Percentiles rank a stretch among this genome's conserved stretches.
These are phyloP conservation scores for Coelastrella sp. DNA, from an alignment of 139 green algal species.

Conservation along the genomic window DNA sequence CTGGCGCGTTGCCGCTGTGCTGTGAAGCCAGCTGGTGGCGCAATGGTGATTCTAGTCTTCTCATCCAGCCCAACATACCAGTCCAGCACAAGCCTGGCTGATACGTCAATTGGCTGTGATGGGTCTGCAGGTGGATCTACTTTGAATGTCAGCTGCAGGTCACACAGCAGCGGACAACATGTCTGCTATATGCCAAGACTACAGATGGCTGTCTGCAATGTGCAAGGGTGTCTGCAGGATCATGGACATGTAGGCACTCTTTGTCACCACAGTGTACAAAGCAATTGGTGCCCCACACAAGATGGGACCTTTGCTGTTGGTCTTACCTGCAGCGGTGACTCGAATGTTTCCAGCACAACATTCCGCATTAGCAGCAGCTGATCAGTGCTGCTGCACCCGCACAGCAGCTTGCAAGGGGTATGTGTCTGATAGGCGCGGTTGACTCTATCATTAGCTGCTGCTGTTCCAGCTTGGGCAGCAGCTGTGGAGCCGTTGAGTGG, in stretches of 20 bases:
- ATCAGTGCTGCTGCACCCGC: slow-evolving; percentile 75
- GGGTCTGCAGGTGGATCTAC: not conserved
- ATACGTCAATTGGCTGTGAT: slow-evolving; percentile 14
- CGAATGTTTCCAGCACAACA: slow-evolving; percentile 74
- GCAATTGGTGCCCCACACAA: too few relatives aligned
- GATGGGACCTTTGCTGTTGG: too few relatives aligned
- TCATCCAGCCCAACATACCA: slow-evolving; percentile 29
- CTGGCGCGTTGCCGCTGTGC: not conserved
- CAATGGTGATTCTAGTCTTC: not conserved
- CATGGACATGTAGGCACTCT: too few relatives aligned
- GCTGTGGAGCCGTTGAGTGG: not conserved
- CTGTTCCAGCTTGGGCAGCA: not conserved
- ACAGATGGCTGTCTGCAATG: not conserved
- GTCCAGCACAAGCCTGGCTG: slow-evolving; percentile 27
- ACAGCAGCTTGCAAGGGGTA: slow-evolving; percentile 63
- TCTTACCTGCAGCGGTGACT: slow-evolving; percentile 39
- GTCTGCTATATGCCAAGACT: too few relatives aligned
- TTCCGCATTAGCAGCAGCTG: slow-evolving; percentile 69
- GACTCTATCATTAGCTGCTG: too few relatives aligned
- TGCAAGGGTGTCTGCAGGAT: not conserved
- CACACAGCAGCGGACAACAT: not conserved
- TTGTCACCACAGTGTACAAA: too few relatives aligned
- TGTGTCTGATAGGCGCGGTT: not conserved
- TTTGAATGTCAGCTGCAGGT: slow-evolving; percentile 17
- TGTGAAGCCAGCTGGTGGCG: not conserved